Percentiles rank a stretch among this genome's conserved stretches.
These are phyloP conservation scores for Exophiala phaeomuriformis DNA, from an alignment of 2,329 filamentous ascomycete genomes.

Conservation along the genomic window DNA sequence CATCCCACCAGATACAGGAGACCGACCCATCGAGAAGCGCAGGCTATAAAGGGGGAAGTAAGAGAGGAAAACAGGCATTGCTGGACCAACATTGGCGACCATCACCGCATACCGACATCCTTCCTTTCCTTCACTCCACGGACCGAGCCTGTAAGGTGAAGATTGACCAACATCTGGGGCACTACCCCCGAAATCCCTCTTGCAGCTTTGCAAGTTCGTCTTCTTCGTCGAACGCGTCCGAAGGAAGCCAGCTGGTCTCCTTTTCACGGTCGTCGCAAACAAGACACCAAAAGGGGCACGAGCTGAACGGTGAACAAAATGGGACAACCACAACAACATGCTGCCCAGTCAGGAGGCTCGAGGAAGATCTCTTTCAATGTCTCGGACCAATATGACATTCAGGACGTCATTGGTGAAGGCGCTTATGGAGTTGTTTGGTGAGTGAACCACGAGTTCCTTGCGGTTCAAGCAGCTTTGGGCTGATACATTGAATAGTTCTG, in stretches of 20 bases:
- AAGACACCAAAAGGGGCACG: neutral
- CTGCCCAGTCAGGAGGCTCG: conserved; percentile 52
- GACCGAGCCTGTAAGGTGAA: neutral
- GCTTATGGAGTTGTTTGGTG: conserved; percentile 98
- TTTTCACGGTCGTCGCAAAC: neutral
- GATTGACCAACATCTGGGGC: neutral
- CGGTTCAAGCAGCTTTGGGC: conserved; percentile 4
- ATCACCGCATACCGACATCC: neutral
- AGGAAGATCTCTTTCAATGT: conserved; percentile 99
- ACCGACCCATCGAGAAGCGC: neutral
- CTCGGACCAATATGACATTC: conserved; percentile 98
- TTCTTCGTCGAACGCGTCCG: neutral
- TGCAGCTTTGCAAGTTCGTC: neutral
- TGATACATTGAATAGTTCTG: conserved; percentile 57
- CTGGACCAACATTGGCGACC: neutral
- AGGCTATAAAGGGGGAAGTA: neutral
- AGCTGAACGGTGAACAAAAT: conserved; percentile 27
- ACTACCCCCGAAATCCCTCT: neutral
- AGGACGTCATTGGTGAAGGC: conserved; percentile 97
- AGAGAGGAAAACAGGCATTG: neutral
- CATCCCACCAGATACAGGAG: neutral
- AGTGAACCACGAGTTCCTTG: conserved; percentile 32
- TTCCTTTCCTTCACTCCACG: neutral
- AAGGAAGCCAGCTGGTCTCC: neutral
- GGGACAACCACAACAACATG: conserved; percentile 37